phyloP scores from a whole-genome alignment of 345 rosid species.

The Brassica incana region DNA sequence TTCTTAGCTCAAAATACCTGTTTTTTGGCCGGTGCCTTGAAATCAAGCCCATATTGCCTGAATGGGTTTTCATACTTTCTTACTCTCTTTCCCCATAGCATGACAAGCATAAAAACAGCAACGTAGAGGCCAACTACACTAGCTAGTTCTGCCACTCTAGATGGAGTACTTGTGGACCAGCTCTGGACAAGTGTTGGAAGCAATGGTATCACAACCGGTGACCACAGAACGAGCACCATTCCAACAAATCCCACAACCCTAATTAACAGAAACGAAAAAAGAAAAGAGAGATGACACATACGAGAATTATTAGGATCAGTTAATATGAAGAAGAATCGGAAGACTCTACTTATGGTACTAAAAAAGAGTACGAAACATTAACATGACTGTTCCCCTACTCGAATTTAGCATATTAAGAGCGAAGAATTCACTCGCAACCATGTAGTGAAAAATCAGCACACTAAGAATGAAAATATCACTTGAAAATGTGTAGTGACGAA shows the following conservation, averaged over 20 bases:
- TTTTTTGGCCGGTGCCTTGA: slow-evolving; percentile 56
- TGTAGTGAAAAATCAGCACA: neutral
- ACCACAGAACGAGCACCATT: slow-evolving; percentile 89
- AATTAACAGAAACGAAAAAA: neutral
- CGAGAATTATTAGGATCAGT: slow-evolving; percentile 12
- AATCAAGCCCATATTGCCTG: slow-evolving; percentile 76
- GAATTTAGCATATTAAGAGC: slow-evolving; percentile 1
- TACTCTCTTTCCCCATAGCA: slow-evolving; percentile 84
- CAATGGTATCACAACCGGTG: slow-evolving; percentile 76
- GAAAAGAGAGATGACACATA: neutral
- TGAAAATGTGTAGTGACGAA: neutral
- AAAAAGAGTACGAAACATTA: neutral
- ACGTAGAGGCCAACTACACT: slow-evolving; percentile 73
- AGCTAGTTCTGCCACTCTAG: slow-evolving; percentile 69
- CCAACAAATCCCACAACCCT: slow-evolving; percentile 78
- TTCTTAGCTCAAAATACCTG: slow-evolving; percentile 25
- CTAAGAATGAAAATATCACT: neutral
- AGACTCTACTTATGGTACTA: slow-evolving; percentile 14
- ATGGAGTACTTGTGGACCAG: slow-evolving; percentile 69
- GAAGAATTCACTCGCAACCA: neutral
- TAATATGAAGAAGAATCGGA: slow-evolving; percentile 1
- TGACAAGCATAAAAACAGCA: slow-evolving; percentile 69
- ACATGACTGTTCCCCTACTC: neutral
- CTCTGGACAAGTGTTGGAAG: slow-evolving; percentile 82
- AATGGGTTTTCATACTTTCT: slow-evolving; percentile 75